Conservation (phyloP, 345 rosid genomes). For the Eucalyptus marginata region DNA sequence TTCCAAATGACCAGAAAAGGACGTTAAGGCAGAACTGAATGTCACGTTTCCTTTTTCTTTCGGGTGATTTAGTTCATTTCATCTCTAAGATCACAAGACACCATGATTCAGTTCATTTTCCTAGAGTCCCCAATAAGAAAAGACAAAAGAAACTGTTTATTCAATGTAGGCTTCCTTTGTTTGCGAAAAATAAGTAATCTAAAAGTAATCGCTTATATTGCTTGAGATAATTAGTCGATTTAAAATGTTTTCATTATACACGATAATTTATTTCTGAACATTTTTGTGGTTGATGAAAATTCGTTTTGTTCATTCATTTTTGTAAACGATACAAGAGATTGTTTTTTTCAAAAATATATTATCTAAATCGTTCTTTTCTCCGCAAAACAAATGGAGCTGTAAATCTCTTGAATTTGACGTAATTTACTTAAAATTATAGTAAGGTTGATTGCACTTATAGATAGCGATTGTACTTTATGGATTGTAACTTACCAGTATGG, state of each 20-base stretch:
- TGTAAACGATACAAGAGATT: rapidly evolving
- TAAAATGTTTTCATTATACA: background rate
- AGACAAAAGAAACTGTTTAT: background rate
- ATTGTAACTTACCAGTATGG: background rate
- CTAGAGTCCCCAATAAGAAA: too few species aligned
- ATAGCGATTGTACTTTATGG: background rate
- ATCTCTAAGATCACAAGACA: background rate
- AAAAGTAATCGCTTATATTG: too few species aligned
- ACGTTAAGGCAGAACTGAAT: background rate
- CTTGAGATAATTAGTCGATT: too few species aligned
- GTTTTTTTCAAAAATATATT: too few species aligned
- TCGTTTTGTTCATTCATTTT: too few species aligned
- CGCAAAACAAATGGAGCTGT: rapidly evolving
- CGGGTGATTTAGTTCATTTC: background rate
- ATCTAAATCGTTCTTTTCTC: background rate
- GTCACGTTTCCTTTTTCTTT: background rate
- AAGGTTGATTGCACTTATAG: background rate
- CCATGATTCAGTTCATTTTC: background rate
- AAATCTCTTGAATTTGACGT: too few species aligned
- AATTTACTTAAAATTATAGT: background rate
- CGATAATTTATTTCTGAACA: too few species aligned
- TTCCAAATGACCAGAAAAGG: background rate
- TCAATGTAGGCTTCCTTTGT: rapidly evolving
- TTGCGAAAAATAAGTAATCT: rapidly evolving
- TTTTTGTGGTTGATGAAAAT: too few species aligned